Conservation (phyloP, 129 eudicot genomes). For the Chrysanthemum makinoi region DNA sequence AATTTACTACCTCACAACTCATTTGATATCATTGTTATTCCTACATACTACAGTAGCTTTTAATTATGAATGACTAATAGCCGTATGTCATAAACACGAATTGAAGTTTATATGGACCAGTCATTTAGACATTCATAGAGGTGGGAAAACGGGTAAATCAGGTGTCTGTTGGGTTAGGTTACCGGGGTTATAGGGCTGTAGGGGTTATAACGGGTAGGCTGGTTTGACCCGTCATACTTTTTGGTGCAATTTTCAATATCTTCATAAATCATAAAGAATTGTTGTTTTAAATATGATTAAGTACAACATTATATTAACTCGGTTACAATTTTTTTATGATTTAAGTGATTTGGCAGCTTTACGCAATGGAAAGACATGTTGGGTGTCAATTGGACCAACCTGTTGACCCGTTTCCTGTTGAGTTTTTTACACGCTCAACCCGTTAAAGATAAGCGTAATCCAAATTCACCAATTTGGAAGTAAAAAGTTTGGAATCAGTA, state of each 20-base stretch:
- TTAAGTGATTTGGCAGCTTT: background rate
- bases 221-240: background rate
- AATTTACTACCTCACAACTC: background rate
- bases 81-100: too few relatives aligned
- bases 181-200: too few relatives aligned
- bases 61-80: slow-evolving; percentile 2
- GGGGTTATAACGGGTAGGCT: too few relatives aligned
- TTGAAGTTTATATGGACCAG: too few relatives aligned
- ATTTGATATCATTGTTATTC: background rate
- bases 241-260: background rate
- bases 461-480: background rate
- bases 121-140: background rate
- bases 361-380: background rate
- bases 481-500: background rate
- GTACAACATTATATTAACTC: too few relatives aligned
- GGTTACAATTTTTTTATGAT: background rate
- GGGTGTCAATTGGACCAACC: background rate
- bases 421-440: too few relatives aligned
- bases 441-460: background rate
- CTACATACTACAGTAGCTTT: slow-evolving; percentile 10
- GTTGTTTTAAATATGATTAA: background rate
- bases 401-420: background rate
- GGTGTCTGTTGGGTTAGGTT: too few relatives aligned
- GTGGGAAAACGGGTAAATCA: too few relatives aligned
- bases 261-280: too few relatives aligned